A percentile compares a stretch with the other conserved stretches of the same genome.
Conservation (phyloP, 768 basidiomycete species). For the Agrocybe chaxingu region DNA sequence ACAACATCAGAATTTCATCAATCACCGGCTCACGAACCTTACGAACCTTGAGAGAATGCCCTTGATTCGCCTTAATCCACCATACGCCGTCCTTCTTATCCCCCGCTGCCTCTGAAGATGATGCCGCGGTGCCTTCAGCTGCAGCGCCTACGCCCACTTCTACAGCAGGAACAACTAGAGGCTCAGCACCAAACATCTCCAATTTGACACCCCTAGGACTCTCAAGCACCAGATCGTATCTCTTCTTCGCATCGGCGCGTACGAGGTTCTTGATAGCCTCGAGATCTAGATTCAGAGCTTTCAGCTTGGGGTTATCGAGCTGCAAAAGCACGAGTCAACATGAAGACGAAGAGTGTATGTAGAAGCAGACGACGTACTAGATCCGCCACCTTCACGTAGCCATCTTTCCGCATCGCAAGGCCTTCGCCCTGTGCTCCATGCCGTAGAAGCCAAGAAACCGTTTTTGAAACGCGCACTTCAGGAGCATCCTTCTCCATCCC, state of each 20-base stretch:
- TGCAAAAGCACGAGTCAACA: conserved; percentile 24
- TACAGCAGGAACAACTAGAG: conserved; percentile 1
- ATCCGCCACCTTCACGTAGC: conserved; percentile 79
- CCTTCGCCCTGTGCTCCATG: conserved; percentile 83
- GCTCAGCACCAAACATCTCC: not conserved
- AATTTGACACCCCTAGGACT: conserved; percentile 20
- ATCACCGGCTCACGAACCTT: not conserved
- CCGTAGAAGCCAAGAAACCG: conserved; percentile 86
- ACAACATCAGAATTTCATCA: not conserved
- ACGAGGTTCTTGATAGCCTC: conserved; percentile 60
- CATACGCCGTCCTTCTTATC: conserved; percentile 40
- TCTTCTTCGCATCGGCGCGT: conserved; percentile 59
- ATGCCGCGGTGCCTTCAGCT: conserved; percentile 2
- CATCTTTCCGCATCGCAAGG: conserved; percentile 75
- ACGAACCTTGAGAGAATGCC: conserved; percentile 77
- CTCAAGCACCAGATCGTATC: conserved; percentile 60
- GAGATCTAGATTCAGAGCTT: conserved; percentile 48
- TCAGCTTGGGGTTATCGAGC: conserved; percentile 70
- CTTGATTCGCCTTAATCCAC: conserved; percentile 92
- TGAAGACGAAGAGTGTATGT: not conserved
- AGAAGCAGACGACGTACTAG: conserved; percentile 53
- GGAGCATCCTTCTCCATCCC: conserved; percentile 63
- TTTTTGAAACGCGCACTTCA: conserved; percentile 76
- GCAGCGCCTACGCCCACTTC: conserved; percentile 7
- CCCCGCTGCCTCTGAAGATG: not conserved